These are phyloP conservation scores for Trebouxia sp. DNA, from an alignment of 139 green algal genomes.

Conservation along the genomic window DNA sequence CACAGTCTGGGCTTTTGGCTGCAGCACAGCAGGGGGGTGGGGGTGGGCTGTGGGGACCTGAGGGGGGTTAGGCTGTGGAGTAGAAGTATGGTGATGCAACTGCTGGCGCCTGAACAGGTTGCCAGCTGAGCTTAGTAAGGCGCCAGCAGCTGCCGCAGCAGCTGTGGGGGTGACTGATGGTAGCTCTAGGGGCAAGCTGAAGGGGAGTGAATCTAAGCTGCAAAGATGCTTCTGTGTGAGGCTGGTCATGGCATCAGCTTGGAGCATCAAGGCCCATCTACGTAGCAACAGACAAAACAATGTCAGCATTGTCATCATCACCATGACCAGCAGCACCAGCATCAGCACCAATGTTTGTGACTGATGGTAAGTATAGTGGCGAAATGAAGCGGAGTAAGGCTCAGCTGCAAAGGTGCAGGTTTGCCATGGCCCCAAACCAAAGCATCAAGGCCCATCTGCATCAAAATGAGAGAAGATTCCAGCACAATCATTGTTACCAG, in stretches of 20 bases:
- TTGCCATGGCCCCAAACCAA: neutral
- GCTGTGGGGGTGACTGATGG: neutral
- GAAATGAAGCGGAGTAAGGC: neutral
- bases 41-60: too few species aligned
- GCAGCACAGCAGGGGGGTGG: too few species aligned
- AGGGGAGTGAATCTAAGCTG: neutral
- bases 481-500: too few species aligned
- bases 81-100: neutral
- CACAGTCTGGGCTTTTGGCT: too few species aligned
- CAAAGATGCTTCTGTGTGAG: neutral
- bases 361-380: neutral
- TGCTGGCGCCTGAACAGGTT: neutral
- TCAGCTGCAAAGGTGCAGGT: neutral
- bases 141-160: neutral
- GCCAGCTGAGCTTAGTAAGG: neutral
- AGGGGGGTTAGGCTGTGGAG: too few species aligned
- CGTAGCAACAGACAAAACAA: too few species aligned
- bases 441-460: neutral
- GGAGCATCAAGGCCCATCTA: neutral
- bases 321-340: neutral
- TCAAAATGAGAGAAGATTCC: too few species aligned
- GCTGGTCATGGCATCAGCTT: neutral
- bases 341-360: neutral
- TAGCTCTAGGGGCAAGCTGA: neutral
- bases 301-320: too few species aligned